Evolutionary conservation across 164 flowering plant genomes (phyloP).

Genomic region (Echeveria elegans): DNA sequence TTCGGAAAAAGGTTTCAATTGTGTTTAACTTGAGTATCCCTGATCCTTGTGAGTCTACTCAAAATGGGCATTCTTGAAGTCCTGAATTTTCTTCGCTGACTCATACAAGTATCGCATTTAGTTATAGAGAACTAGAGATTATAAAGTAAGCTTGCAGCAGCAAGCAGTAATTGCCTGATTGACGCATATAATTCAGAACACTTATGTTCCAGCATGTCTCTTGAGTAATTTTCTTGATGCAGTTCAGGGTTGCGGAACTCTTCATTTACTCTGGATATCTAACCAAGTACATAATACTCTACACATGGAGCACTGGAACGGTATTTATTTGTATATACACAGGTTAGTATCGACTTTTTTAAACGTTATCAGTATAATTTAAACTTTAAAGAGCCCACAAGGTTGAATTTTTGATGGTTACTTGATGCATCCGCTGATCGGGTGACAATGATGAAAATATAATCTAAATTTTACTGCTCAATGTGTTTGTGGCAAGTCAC

Average conservation of each 20-base stretch:
- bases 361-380: background rate
- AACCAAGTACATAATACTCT: background rate
- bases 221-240: background rate
- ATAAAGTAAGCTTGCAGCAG: slow-evolving; percentile 9
- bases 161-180: background rate
- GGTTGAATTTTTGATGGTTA: no score
- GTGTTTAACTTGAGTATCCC: slow-evolving; percentile 26
- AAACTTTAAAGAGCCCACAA: background rate
- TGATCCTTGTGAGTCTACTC: slow-evolving; percentile 13
- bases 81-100: slow-evolving; percentile 7
- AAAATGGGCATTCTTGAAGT: slow-evolving; percentile 12
- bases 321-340: background rate
- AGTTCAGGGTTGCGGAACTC: background rate
- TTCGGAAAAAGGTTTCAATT: slow-evolving; percentile 20
- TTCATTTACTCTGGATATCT: background rate
- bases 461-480: background rate
- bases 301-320: background rate
- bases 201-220: background rate
- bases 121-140: no score
- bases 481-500: no score
- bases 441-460: no score
- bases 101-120: background rate
- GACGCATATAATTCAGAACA: background rate
- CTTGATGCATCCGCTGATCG: no score
- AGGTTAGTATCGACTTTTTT: background rate